Conservation (phyloP, 495 filamentous ascomycete species). For the Aspergillus bertholletiae region DNA sequence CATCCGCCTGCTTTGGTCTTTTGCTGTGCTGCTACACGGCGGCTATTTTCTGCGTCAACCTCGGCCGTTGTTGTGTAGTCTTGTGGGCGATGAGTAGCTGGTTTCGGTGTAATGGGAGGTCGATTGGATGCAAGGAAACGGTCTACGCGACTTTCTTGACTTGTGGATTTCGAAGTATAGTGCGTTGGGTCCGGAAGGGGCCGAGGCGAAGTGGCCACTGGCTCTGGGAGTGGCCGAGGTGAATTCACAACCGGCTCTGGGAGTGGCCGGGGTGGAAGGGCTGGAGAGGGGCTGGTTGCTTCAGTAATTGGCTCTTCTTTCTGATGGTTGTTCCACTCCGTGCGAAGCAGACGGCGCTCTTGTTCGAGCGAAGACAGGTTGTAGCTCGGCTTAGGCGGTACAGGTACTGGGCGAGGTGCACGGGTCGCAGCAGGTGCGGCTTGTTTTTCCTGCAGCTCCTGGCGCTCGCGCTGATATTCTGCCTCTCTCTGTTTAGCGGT, state of each 20-base stretch:
- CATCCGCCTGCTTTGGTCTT: constrained; percentile 73
- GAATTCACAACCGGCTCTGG: constrained; percentile 26
- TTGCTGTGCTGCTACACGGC: constrained; percentile 57
- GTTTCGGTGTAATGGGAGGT: constrained; percentile 34
- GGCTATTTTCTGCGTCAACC: constrained; percentile 65
- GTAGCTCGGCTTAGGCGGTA: constrained; percentile 53
- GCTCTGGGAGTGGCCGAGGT: constrained; percentile 31
- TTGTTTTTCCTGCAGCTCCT: constrained; percentile 46
- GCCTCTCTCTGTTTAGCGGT: constrained; percentile 80
- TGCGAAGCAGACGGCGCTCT: constrained; percentile 70
- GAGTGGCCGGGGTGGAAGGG: constrained; percentile 16
- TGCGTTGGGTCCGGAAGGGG: constrained; percentile 50
- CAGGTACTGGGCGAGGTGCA: constrained; percentile 38
- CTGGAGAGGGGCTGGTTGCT: constrained; percentile 15
- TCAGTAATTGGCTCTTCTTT: constrained; percentile 32
- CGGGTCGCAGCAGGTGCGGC: constrained; percentile 32
- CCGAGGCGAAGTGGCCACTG: constrained; percentile 28
- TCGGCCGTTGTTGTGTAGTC: constrained; percentile 63
- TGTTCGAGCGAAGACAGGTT: constrained; percentile 68
- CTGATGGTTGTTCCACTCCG: constrained; percentile 61
- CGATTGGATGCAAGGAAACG: constrained; percentile 52
- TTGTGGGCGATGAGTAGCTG: constrained; percentile 39
- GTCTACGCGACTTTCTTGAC: constrained; percentile 34
- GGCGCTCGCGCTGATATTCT: constrained; percentile 77
- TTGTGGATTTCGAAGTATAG: constrained; percentile 30